Conservation (phyloP, 2,329 filamentous ascomycete species). For the Podosphaera xanthii region DNA sequence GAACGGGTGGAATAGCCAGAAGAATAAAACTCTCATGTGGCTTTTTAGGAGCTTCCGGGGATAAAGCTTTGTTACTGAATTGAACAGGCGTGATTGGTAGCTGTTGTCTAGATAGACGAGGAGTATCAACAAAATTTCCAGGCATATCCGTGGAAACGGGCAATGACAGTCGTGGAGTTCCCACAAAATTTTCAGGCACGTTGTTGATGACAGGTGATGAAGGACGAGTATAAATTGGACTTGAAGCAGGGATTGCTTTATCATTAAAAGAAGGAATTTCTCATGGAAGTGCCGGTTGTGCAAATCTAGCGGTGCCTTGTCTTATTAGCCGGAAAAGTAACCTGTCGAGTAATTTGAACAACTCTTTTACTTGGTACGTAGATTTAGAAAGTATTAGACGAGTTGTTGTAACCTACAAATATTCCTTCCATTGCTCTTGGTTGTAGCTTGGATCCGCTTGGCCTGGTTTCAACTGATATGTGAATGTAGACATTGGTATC, state of each 20-base stretch:
- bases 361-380: too few relatives aligned
- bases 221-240: neutral
- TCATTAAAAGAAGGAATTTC: neutral
- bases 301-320: neutral
- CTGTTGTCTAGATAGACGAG: neutral
- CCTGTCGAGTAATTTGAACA: too few relatives aligned
- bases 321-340: too few relatives aligned
- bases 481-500: too few relatives aligned
- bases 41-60: neutral
- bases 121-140: neutral
- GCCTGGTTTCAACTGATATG: too few relatives aligned
- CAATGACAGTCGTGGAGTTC: neutral
- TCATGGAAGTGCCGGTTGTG: neutral
- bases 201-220: neutral
- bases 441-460: too few relatives aligned
- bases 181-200: neutral
- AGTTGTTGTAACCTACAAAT: too few relatives aligned
- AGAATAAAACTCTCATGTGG: too few relatives aligned
- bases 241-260: neutral
- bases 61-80: neutral
- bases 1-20: too few relatives aligned
- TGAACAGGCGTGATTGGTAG: neutral
- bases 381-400: too few relatives aligned
- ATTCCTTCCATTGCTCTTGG: too few relatives aligned
- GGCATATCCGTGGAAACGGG: neutral